Evolutionary conservation across 352 stramenopile species (phyloP).

Genomic region (Phytopythium montanum): DNA sequence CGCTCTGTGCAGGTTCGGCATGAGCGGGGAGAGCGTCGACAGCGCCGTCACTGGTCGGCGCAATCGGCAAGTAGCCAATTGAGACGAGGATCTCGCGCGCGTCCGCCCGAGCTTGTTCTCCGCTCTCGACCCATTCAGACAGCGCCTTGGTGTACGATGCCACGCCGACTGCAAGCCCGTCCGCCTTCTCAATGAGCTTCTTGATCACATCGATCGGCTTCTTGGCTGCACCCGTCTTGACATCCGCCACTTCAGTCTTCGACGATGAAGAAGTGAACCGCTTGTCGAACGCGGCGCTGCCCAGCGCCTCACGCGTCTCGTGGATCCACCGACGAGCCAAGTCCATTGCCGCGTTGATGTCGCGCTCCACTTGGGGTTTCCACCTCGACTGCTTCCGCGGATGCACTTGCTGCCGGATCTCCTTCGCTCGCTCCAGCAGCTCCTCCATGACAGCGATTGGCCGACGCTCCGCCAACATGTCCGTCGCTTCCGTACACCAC

Average conservation of each 20-base stretch:
- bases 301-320: constrained; percentile 70
- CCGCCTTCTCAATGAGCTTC: constrained; percentile 64
- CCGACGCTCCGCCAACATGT: constrained; percentile 52
- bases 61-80: constrained; percentile 37
- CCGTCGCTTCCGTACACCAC: constrained; percentile 57
- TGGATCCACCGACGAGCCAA: constrained; percentile 69
- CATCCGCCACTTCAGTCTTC: constrained; percentile 15
- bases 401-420: constrained; percentile 67
- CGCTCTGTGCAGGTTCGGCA: not conserved
- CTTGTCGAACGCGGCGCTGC: constrained; percentile 54
- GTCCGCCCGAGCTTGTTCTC: constrained; percentile 41
- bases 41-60: constrained; percentile 12
- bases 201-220: constrained; percentile 54
- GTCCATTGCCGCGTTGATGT: constrained; percentile 71
- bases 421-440: constrained; percentile 53
- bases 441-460: constrained; percentile 66
- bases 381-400: constrained; percentile 76
- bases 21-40: constrained; percentile 2
- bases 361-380: constrained; percentile 80
- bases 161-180: constrained; percentile 60
- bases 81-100: constrained; percentile 45
- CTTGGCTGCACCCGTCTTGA: not conserved
- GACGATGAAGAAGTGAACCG: constrained; percentile 39
- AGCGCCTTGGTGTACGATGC: constrained; percentile 56
- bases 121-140: constrained; percentile 49